phyloP scores from a whole-genome alignment of 148 eudicot genomes.

The Silene latifolia region DNA sequence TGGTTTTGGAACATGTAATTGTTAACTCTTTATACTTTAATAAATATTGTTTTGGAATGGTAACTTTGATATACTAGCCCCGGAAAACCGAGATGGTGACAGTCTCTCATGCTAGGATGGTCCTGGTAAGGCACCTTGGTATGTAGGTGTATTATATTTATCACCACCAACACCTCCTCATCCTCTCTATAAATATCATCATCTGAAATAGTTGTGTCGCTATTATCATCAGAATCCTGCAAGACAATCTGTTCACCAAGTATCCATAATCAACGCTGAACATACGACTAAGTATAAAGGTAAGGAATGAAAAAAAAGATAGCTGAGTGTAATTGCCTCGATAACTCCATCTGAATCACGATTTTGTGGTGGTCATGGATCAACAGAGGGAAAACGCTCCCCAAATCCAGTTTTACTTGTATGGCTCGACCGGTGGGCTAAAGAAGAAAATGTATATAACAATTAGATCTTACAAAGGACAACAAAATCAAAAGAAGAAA shows the following conservation, averaged over 20 bases:
- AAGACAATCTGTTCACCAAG: conserved; percentile 46
- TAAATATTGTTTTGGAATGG: too few species aligned
- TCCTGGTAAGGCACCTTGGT: too few species aligned
- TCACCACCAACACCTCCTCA: too few species aligned
- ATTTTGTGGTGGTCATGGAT: conserved; percentile 70
- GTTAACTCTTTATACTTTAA: too few species aligned
- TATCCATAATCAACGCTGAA: background rate
- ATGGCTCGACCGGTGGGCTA: conserved; percentile 94
- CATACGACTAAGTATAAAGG: background rate
- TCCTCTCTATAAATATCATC: conserved; percentile 27
- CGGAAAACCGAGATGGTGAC: too few species aligned
- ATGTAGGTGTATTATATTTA: too few species aligned
- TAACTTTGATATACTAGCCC: too few species aligned
- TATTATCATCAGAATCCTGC: conserved; percentile 32
- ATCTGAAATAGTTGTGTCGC: conserved; percentile 19
- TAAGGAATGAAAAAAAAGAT: too few species aligned
- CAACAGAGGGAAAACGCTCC: conserved; percentile 86
- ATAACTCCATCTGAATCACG: conserved; percentile 89
- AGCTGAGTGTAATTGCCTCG: conserved; percentile 44
- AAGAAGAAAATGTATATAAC: background rate
- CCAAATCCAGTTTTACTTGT: conserved; percentile 74
- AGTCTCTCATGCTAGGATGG: too few species aligned
- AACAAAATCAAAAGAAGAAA: background rate
- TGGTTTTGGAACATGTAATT: too few species aligned
- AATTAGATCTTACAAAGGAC: background rate